Conservation (phyloP, 345 rosid genomes). For the Boechera divaricarpa region DNA sequence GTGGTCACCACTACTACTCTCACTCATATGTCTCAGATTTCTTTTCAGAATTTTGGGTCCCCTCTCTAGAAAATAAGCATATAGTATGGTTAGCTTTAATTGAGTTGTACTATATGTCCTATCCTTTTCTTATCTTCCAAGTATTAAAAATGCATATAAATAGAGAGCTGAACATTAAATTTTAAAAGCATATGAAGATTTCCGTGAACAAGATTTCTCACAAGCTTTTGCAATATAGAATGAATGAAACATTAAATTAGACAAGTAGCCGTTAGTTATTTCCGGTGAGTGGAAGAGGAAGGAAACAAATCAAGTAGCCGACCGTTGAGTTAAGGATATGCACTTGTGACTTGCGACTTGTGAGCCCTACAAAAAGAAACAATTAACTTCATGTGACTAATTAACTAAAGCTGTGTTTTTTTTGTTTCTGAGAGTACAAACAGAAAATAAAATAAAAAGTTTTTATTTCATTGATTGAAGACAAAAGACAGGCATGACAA, state of each 20-base stretch:
- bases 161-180: background rate
- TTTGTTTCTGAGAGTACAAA: background rate
- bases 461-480: conserved; percentile 13
- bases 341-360: conserved; percentile 26
- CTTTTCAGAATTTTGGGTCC: conserved; percentile 35
- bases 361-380: background rate
- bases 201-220: conserved; percentile 37
- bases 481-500: conserved; percentile 16
- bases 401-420: background rate
- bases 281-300: conserved; percentile 24
- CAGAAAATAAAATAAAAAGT: background rate
- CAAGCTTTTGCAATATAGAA: conserved; percentile 23
- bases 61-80: conserved; percentile 16
- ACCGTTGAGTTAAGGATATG: conserved; percentile 38
- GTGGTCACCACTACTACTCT: conserved; percentile 37
- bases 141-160: background rate
- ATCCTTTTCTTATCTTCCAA: conserved; percentile 1
- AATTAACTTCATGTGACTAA: conserved; percentile 18
- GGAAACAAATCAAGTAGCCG: conserved; percentile 25
- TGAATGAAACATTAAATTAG: conserved; percentile 14
- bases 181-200: conserved; percentile 14
- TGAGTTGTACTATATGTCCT: conserved; percentile 28
- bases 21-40: conserved; percentile 38
- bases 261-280: conserved; percentile 39
- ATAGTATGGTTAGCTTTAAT: conserved; percentile 14